These are phyloP conservation scores for Yamadazyma takamatsuzukensis DNA, from an alignment of 805 yeast species.

Conservation along the genomic window DNA sequence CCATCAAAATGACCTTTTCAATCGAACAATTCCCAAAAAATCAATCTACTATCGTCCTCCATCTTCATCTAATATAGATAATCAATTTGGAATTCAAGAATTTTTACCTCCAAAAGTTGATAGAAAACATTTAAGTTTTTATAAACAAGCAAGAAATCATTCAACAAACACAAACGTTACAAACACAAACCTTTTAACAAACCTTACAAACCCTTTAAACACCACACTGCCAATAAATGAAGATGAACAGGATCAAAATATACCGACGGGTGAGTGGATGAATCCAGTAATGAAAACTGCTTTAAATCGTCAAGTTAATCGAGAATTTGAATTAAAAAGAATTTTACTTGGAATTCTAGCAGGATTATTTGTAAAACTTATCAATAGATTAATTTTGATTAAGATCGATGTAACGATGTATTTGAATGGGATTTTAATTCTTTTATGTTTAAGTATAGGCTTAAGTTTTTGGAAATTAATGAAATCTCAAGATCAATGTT, in stretches of 20 bases:
- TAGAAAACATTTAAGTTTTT: background rate
- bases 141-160: background rate
- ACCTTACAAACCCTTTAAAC: constrained; percentile 1
- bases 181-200: constrained; percentile 2
- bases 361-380: constrained; percentile 17
- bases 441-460: constrained; percentile 5
- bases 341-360: constrained; percentile 24
- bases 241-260: background rate
- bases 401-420: constrained; percentile 1
- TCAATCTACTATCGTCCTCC: constrained; percentile 33
- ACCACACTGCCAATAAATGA: background rate
- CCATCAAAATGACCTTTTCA: constrained; percentile 7
- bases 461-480: constrained; percentile 24
- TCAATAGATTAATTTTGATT: constrained; percentile 7
- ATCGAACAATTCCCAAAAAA: constrained; percentile 8
- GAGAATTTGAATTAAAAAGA: constrained; percentile 30
- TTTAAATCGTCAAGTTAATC: constrained; percentile 40
- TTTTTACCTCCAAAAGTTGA: constrained; percentile 18
- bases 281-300: constrained; percentile 45
- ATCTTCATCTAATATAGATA: constrained; percentile 19
- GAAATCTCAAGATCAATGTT: constrained; percentile 47
- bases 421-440: background rate
- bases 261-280: constrained; percentile 31
- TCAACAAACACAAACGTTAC: too few relatives aligned
- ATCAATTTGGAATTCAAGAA: constrained; percentile 22